A percentile compares a stretch with the other conserved stretches of the same genome.
Evolutionary conservation across 139 green algal genomes (phyloP).

Genomic region (Chlorella sp.): DNA sequence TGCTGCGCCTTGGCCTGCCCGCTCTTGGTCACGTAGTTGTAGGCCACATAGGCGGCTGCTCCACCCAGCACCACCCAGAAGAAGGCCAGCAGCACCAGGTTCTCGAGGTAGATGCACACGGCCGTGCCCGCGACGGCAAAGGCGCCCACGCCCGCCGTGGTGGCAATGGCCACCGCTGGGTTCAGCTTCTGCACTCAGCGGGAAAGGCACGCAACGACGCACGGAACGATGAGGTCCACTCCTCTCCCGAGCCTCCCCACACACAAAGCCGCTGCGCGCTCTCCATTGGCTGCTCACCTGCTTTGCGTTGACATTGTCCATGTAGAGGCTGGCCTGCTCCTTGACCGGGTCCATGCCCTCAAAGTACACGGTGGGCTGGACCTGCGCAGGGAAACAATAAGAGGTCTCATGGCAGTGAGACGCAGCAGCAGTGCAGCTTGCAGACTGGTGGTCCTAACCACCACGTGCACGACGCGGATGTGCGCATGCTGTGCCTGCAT

Average conservation of each 20-base stretch:
- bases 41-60: not conserved
- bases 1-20: no score
- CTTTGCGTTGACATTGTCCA: not conserved
- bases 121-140: slow-evolving; percentile 2
- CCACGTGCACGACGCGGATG: no score
- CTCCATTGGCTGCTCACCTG: not conserved
- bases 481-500: no score
- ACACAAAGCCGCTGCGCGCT: not conserved
- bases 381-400: not conserved
- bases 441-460: no score
- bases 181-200: no score
- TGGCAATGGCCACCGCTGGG: not conserved
- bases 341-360: slow-evolving; percentile 58
- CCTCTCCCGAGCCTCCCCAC: not conserved
- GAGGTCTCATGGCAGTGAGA: no score
- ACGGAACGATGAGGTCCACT: no score
- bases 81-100: not conserved
- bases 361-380: slow-evolving; percentile 83
- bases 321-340: slow-evolving; percentile 14
- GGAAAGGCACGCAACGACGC: no score
- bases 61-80: not conserved
- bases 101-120: slow-evolving; percentile 5
- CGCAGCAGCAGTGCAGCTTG: no score
- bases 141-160: not conserved
- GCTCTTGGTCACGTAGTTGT: not conserved